Conservation (phyloP, 345 rosid genomes). For the Melastoma malabathricum region DNA sequence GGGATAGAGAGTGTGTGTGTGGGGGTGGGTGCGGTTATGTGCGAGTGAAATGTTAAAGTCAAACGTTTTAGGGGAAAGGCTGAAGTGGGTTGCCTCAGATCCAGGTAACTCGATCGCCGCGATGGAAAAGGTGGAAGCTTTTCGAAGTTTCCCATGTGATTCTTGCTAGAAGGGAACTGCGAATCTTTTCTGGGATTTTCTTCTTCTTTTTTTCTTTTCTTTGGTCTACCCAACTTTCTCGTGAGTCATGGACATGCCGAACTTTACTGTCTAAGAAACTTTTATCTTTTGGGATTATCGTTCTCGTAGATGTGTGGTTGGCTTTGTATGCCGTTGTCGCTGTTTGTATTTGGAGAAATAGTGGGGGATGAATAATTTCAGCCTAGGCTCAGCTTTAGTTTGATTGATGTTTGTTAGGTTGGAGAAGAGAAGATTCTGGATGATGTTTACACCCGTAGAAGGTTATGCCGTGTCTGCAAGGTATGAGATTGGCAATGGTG, state of each 20-base stretch:
- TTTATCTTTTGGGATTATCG: not conserved
- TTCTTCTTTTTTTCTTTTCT: slow-evolving; percentile 23
- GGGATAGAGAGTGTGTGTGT: slow-evolving; percentile 6
- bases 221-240: slow-evolving; percentile 9
- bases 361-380: too few relatives aligned
- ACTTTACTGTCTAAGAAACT: too few relatives aligned
- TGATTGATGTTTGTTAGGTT: too few relatives aligned
- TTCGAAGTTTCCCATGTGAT: slow-evolving; percentile 39
- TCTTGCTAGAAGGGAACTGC: slow-evolving; percentile 17
- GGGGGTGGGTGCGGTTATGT: not conserved
- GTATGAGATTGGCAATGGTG: too few relatives aligned
- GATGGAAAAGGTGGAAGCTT: slow-evolving; percentile 19
- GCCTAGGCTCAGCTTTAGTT: slow-evolving; percentile 3
- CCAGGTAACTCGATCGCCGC: slow-evolving; percentile 36
- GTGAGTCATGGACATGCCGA: too few relatives aligned
- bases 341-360: slow-evolving; percentile 16
- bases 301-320: not conserved
- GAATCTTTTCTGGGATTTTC: slow-evolving; percentile 30
- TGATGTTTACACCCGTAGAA: too few relatives aligned
- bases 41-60: slow-evolving; percentile 4
- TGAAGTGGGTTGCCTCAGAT: slow-evolving; percentile 48
- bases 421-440: too few relatives aligned
- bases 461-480: too few relatives aligned
- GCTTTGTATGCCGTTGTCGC: not conserved
- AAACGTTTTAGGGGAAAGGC: slow-evolving; percentile 18